Conservation (phyloP, 805 yeast genomes). For the Wickerhamiella spandovensis region DNA sequence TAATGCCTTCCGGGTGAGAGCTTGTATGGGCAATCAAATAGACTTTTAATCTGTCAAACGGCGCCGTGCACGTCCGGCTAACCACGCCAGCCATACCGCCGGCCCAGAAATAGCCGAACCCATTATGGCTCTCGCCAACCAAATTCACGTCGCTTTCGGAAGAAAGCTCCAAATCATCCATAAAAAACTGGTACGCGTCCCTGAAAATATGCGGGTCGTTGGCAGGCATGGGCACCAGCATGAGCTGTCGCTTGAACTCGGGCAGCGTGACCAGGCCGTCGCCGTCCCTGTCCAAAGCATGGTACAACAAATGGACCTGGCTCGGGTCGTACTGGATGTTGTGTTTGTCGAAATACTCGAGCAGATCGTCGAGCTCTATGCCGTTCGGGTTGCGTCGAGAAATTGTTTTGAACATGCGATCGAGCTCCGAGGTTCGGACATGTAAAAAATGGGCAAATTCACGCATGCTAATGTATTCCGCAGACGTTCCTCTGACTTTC, state of each 20-base stretch:
- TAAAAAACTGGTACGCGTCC: slow-evolving; percentile 71
- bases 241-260: slow-evolving; percentile 70
- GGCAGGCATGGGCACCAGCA: slow-evolving; percentile 55
- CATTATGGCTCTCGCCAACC: slow-evolving; percentile 62
- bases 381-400: neutral
- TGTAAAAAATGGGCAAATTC: neutral
- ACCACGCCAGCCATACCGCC: slow-evolving; percentile 95
- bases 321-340: slow-evolving; percentile 39
- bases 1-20: slow-evolving; percentile 38
- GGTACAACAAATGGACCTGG: slow-evolving; percentile 43
- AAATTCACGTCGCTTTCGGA: slow-evolving; percentile 89
- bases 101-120: slow-evolving; percentile 82
- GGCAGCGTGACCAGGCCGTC: slow-evolving; percentile 67
- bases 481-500: neutral
- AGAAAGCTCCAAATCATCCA: slow-evolving; percentile 68
- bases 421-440: slow-evolving; percentile 2
- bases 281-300: slow-evolving; percentile 38
- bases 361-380: slow-evolving; percentile 25
- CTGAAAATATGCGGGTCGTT: slow-evolving; percentile 35
- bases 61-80: slow-evolving; percentile 93
- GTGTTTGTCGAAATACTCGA: slow-evolving; percentile 45
- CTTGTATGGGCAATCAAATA: slow-evolving; percentile 67
- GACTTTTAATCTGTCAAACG: slow-evolving; percentile 89
- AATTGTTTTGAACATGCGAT: neutral
- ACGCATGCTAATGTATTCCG: neutral